A percentile compares a stretch with the other conserved stretches of the same genome.
Conservation (phyloP, 257 asterid species). For the Solanum chilense region DNA sequence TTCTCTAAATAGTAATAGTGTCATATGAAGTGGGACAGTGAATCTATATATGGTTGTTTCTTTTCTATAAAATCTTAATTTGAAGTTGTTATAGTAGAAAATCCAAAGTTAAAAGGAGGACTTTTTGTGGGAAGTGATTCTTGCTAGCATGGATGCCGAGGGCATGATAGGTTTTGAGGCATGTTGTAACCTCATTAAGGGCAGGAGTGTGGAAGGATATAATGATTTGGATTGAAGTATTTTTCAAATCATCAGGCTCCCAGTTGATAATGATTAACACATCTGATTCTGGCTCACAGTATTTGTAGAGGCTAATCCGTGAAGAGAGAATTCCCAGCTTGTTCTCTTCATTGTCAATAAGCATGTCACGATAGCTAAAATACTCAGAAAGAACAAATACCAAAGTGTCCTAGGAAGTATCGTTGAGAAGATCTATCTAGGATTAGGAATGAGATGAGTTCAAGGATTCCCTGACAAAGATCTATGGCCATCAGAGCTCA, state of each 20-base stretch:
- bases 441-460: not conserved
- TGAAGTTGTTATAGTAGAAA: not conserved
- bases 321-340: not conserved
- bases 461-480: not conserved
- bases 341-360: not conserved
- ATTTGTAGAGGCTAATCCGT: not conserved
- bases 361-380: not conserved
- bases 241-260: not conserved
- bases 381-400: not conserved
- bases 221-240: not conserved
- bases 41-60: not conserved
- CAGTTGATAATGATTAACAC: not conserved
- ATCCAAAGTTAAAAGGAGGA: not conserved
- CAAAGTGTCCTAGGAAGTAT: not conserved
- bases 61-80: not conserved
- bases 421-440: not conserved
- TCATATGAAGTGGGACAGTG: not conserved
- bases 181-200: not conserved
- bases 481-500: not conserved
- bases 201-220: not conserved
- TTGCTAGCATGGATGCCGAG: not conserved
- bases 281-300: not conserved
- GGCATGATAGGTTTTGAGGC: not conserved
- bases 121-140: not conserved
- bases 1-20: not conserved